Conservation (phyloP, 2,329 filamentous ascomycete species). For the Fusarium citri region DNA sequence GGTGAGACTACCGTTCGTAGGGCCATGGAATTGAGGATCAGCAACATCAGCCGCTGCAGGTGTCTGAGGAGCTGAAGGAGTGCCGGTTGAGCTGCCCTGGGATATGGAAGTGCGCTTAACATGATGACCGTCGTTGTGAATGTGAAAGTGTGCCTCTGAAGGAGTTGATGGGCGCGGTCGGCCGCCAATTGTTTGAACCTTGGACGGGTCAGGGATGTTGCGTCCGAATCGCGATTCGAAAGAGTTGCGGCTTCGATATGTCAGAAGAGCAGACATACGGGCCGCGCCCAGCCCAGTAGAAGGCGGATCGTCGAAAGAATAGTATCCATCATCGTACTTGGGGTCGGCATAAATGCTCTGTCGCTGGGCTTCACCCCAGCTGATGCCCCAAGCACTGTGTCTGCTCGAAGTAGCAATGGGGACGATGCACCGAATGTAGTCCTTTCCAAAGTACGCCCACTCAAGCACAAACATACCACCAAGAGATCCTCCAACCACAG, state of each 20-base stretch:
- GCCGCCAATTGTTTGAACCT: slow-evolving; percentile 84
- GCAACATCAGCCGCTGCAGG: slow-evolving; percentile 44
- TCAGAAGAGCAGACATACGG: slow-evolving; percentile 95
- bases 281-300: slow-evolving; percentile 89
- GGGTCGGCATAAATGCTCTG: slow-evolving; percentile 98
- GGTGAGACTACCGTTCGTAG: slow-evolving; percentile 63
- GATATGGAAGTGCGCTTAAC: slow-evolving; percentile 66
- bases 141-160: slow-evolving; percentile 79
- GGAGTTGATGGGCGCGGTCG: slow-evolving; percentile 69
- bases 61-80: slow-evolving; percentile 47
- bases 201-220: slow-evolving; percentile 88
- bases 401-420: slow-evolving; percentile 87
- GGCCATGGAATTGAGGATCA: slow-evolving; percentile 78
- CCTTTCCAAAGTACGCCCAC: slow-evolving; percentile 90
- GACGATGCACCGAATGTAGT: slow-evolving; percentile 83
- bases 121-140: slow-evolving; percentile 85
- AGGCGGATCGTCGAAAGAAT: slow-evolving; percentile 87
- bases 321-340: slow-evolving; percentile 98
- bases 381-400: slow-evolving; percentile 91
- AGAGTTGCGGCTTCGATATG: slow-evolving; percentile 95
- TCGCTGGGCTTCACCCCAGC: slow-evolving; percentile 88
- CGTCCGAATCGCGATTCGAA: slow-evolving; percentile 96
- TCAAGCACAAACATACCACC: slow-evolving; percentile 92
- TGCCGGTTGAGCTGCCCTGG: slow-evolving; percentile 54
- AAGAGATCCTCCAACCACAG: slow-evolving; percentile 85